These are phyloP conservation scores for Mycosphaerella sp. DNA, from an alignment of 2,329 filamentous ascomycete genomes.

Conservation along the genomic window DNA sequence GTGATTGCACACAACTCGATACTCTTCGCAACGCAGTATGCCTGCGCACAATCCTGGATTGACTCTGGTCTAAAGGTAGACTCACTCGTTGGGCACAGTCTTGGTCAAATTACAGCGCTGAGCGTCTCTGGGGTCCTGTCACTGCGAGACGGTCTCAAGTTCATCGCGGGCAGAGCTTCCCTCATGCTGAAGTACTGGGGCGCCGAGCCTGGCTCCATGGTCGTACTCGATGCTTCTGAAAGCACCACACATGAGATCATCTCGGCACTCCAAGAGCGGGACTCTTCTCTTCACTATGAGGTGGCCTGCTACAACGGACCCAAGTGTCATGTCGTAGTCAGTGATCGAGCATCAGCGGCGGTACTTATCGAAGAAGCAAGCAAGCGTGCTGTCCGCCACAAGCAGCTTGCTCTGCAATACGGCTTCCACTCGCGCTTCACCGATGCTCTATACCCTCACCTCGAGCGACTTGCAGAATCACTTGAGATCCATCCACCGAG, in stretches of 20 bases:
- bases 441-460: conserved; percentile 6
- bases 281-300: neutral
- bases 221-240: conserved; percentile 10
- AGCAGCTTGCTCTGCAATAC: conserved; percentile 12
- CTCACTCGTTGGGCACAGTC: conserved; percentile 14
- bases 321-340: conserved; percentile 5
- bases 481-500: conserved; percentile 3
- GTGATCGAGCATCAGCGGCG: neutral
- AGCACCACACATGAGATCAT: neutral
- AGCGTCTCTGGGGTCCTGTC: conserved; percentile 8
- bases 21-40: conserved; percentile 15
- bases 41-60: conserved; percentile 15
- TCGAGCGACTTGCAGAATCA: conserved; percentile 1
- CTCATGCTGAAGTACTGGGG: conserved; percentile 9
- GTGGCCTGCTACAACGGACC: conserved; percentile 20
- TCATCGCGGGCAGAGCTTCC: conserved; percentile 10
- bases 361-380: neutral
- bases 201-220: conserved; percentile 14
- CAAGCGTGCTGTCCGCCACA: conserved; percentile 1
- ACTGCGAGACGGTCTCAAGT: conserved; percentile 8
- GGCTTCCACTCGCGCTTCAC: conserved; percentile 17
- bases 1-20: conserved; percentile 9
- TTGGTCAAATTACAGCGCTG: conserved; percentile 14
- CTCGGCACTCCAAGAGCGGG: neutral
- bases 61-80: conserved; percentile 9